A percentile compares a stretch with the other conserved stretches of the same genome.
Evolutionary conservation across 2,329 filamentous ascomycete genomes (phyloP).

Genomic region (Fusarium marasasianum): DNA sequence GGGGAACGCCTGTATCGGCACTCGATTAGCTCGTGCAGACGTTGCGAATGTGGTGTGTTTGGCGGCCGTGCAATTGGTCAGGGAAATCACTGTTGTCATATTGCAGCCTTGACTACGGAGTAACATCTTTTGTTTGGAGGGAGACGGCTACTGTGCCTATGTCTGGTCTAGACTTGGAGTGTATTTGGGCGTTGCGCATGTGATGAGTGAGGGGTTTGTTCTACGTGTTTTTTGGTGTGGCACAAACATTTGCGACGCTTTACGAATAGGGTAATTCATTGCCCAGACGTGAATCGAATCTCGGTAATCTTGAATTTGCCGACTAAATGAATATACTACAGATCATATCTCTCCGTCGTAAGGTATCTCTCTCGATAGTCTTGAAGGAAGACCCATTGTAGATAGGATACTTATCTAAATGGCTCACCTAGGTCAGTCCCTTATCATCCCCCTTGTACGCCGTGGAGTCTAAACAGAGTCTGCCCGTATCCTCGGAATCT

Average conservation of each 20-base stretch:
- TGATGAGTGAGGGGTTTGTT: constrained; percentile 11
- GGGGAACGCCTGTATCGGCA: not conserved
- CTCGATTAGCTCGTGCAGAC: not conserved
- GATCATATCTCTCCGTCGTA: not conserved
- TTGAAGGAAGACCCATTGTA: not conserved
- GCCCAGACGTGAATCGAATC: not conserved
- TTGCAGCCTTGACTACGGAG: not conserved
- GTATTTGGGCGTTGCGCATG: constrained; percentile 7
- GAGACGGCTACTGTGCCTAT: not conserved
- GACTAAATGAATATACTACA: not conserved
- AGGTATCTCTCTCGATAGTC: no score
- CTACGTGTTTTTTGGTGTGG: not conserved
- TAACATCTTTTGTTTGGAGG: not conserved
- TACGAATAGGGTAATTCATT: not conserved
- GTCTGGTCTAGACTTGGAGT: not conserved
- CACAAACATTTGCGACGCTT: not conserved
- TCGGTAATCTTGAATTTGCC: not conserved
- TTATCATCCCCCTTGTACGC: not conserved
- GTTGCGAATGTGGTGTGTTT: constrained; percentile 4
- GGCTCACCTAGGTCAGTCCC: not conserved
- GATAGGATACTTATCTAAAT: constrained; percentile 6
- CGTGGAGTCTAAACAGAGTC: not conserved
- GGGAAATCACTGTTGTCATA: constrained; percentile 3
- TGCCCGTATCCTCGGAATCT: not conserved
- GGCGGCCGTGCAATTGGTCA: not conserved